Evolutionary conservation across 1,139 yeast genomes (phyloP), one percentile per base, ranked within the genome.

Genomic region (Geotrichum candidum): DNA sequence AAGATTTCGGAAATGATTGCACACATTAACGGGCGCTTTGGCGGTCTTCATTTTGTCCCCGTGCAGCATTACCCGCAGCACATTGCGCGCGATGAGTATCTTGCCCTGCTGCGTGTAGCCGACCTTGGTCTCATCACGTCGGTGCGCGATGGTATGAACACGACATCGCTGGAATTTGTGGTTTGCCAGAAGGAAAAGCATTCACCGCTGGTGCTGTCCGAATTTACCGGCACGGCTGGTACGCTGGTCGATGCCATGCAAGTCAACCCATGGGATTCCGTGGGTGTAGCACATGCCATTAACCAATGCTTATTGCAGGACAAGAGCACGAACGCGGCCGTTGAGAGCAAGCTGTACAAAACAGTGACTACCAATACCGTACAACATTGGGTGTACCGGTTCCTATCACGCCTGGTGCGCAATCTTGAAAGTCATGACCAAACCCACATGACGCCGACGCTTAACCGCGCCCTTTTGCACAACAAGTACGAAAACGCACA

Each of bases 121-220:
- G 98, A 94, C 72, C 77, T 94, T 67, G 94, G 96, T 27, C 77
- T 94, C 63, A 89, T 90, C 65, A 90, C 97, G 0, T 87, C 96
- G 2, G 87, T 92, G 38, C 84, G 99, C 72, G 99, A 94, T 72
- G 98, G 98, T 63, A 91, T 94, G 90, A 94, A 91, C 75, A 91
- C 97, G 13, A 94, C 98, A 0, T 89, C 97, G 0, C 77, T 92
- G 65, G 99, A 94, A 73, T 94, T 85, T 74, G 96, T 92, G 52
- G 85, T 92, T 41, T 88, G 97, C 68, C 98, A 95, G 75, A 85
- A 88, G 70, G 77, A 82, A 56, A 80, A 83, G 64, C 82, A 82
- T 66, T 85, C 88, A 7, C 97, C 97, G 0, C 80, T 63, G 25
- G 57, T 63, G 22, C 77, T 15, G 56, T 88, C 96, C 31, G 99